Conservation (phyloP, 2,329 filamentous ascomycete species). For the Ascochyta pisi region DNA sequence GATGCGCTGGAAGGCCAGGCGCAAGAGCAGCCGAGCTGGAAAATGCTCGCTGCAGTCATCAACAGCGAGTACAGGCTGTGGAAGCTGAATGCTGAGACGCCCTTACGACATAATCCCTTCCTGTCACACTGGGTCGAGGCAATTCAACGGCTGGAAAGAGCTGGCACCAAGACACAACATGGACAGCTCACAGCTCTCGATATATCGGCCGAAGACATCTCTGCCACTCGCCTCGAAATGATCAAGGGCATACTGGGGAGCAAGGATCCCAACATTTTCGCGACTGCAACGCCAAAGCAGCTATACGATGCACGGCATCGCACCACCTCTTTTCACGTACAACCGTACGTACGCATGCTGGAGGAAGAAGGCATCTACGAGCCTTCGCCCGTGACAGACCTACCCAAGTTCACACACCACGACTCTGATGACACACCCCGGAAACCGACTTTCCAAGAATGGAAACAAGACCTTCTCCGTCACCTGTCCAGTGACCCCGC, state of each 20-base stretch:
- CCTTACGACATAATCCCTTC: conserved; percentile 47
- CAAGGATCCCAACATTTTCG: conserved; percentile 13
- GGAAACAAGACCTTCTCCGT: conserved; percentile 29
- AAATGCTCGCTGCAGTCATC: conserved; percentile 36
- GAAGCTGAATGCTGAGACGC: conserved; percentile 36
- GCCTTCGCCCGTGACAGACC: conserved; percentile 2
- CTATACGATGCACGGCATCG: conserved; percentile 26
- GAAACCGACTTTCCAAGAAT: conserved; percentile 26
- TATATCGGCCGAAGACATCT: conserved; percentile 26
- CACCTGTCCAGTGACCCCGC: conserved; percentile 32
- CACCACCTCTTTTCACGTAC: conserved; percentile 32
- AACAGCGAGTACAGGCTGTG: conserved; percentile 49
- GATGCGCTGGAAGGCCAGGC: conserved; percentile 36
- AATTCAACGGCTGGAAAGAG: conserved; percentile 27
- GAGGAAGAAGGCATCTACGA: conserved; percentile 49
- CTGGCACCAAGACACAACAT: neutral
- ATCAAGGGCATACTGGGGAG: conserved; percentile 37
- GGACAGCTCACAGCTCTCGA: neutral
- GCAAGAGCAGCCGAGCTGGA: conserved; percentile 26
- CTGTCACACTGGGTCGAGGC: conserved; percentile 51
- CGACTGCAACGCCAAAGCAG: conserved; percentile 20
- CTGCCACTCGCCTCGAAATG: conserved; percentile 29
- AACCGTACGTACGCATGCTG: conserved; percentile 43
- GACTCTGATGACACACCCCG: conserved; percentile 1
- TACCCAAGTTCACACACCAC: neutral